Base-by-base conservation (phyloP, 2,329 filamentous ascomycete genomes). In the Pyrenophora graminea region DNA sequence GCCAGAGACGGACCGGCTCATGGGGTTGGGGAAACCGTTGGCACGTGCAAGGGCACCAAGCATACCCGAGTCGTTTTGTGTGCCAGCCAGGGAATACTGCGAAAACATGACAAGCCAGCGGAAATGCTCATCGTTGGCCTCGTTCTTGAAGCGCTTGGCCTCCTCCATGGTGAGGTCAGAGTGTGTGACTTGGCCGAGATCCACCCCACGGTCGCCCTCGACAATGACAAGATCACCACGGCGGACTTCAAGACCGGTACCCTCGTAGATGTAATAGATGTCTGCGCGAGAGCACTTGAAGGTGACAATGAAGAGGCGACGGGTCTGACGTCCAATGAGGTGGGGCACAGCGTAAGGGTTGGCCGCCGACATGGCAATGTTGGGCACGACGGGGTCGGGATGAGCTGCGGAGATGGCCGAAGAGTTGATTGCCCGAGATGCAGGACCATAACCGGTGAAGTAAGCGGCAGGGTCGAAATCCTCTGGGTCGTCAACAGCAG, bases 101-200 rank as follows among this genome's bases (percentile, higher is more conserved):
- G 91, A 96, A 73, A 97, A 99, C 89, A 97, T 94, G 89, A 97
- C 96, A 45, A 99, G 82, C 90, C 93, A 97, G 67, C 91, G 92
- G 77, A 96, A 97, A 72, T 99, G 94, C 70, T 97, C 91, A 70
- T 97, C 91, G 2, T 89, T 89, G 61, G 93, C 95, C 63, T 94
- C 87, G 63, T 95, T 90, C 72, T 97, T 96, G 60, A 91, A 78
- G 40, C 94, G 88, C 67, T 94, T 92, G 7, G 94, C 94, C 44
- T 88, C 85, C 60, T 91, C 87, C 82, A 91, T 91, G 56, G 91
- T 89, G 33, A 97, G 86, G 63, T 95, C 92, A 57, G 91, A 89
- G 61, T 89, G 86, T 45, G 90, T 89, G 23, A 99, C 93, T 21
- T 93, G 96, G 38, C 94, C 95, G 31, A 99, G 82, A 69, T 99